A percentile compares a stretch with the other conserved stretches of the same genome.
Evolutionary conservation across 1,284 basidiomycete genomes (phyloP).

Genomic region (Apiotrichum domesticum): DNA sequence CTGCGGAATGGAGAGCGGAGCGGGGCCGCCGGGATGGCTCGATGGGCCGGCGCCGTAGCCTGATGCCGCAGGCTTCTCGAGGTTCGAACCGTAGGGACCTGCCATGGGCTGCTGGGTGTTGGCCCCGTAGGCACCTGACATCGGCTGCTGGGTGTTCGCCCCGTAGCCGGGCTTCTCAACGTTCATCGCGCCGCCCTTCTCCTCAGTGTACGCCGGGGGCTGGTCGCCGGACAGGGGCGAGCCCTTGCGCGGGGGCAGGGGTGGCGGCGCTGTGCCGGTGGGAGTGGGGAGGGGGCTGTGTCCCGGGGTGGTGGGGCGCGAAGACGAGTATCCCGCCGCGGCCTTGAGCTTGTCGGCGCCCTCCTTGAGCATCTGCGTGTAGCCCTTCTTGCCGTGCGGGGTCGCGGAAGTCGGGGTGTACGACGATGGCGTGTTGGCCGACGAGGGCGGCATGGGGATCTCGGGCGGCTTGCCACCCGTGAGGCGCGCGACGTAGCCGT

Average conservation of each 20-base stretch:
- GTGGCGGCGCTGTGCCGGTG: neutral
- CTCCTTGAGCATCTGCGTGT: neutral
- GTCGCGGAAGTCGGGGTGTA: neutral
- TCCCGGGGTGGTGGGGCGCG: neutral
- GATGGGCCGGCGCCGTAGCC: neutral
- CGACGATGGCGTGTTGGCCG: neutral
- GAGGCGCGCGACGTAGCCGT: slow-evolving; percentile 1
- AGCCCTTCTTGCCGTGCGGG: slow-evolving; percentile 2
- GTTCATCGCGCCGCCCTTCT: neutral
- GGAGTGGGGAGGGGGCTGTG: neutral
- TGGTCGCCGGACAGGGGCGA: neutral
- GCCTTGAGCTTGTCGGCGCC: neutral
- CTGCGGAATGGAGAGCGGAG: neutral
- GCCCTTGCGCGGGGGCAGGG: neutral
- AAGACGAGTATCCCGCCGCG: neutral
- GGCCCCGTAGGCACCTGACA: no score
- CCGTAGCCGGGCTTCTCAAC: neutral
- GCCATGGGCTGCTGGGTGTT: neutral
- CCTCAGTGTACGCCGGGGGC: neutral
- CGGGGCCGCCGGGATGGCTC: neutral
- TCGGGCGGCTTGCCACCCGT: neutral
- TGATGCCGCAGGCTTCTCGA: no score
- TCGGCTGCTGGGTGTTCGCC: neutral
- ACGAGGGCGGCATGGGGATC: neutral
- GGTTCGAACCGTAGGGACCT: neutral